Evolutionary conservation across 345 rosid genomes (phyloP).

Genomic region (Citrus mangshanensis): DNA sequence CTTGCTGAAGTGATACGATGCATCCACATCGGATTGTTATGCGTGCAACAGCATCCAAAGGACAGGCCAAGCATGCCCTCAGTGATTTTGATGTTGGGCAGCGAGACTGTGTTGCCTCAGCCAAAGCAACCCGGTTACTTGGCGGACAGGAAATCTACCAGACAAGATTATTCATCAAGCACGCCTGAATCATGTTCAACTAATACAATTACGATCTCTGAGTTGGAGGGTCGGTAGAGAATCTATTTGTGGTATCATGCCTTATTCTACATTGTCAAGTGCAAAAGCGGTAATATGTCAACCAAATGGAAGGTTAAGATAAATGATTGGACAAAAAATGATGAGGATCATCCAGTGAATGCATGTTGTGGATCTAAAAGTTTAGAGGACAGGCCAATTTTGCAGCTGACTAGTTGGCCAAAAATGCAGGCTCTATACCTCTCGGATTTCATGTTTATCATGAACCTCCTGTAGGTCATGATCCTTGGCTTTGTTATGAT

Average conservation of each 20-base stretch:
- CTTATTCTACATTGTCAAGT: too few species aligned
- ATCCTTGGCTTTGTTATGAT: too few species aligned
- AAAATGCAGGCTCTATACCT: too few species aligned
- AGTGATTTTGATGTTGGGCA: conserved; percentile 42
- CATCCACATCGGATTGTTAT: conserved; percentile 42
- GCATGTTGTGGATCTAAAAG: too few species aligned
- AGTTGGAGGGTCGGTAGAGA: conserved; percentile 17
- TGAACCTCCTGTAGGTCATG: too few species aligned
- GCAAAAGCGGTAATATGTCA: background rate
- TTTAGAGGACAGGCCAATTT: too few species aligned
- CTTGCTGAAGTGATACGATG: conserved; percentile 27
- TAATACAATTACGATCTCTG: conserved; percentile 30
- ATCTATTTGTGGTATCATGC: background rate
- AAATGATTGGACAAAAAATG: too few species aligned
- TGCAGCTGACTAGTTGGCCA: too few species aligned
- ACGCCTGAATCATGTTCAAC: conserved; percentile 9
- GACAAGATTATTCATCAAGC: conserved; percentile 26
- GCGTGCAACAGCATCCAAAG: conserved; percentile 42
- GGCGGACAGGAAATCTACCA: conserved; percentile 1
- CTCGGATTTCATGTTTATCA: too few species aligned
- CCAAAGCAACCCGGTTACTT: conserved; percentile 44
- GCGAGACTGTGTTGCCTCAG: conserved; percentile 30
- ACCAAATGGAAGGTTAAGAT: too few species aligned
- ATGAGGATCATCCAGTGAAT: too few species aligned
- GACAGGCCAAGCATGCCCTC: conserved; percentile 44